These are phyloP conservation scores for Danielozyma ontarioensis DNA, from an alignment of 805 yeast species.

Conservation along the genomic window DNA sequence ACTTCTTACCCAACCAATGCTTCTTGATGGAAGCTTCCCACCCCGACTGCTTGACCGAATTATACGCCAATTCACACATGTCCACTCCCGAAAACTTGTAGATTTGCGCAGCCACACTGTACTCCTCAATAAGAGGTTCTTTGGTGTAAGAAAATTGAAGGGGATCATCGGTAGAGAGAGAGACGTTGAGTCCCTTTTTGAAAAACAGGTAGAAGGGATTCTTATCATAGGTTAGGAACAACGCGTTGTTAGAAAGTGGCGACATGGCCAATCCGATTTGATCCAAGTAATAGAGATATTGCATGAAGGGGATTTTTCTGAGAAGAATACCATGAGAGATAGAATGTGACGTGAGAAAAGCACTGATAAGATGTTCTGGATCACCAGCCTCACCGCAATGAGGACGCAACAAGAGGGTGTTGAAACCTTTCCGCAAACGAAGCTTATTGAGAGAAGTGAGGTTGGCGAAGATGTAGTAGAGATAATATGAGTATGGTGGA, in stretches of 20 bases:
- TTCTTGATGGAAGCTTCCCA: constrained; percentile 81
- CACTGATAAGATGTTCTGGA: constrained; percentile 90
- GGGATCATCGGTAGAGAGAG: constrained; percentile 96
- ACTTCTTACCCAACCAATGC: constrained; percentile 87
- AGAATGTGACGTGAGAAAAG: constrained; percentile 84
- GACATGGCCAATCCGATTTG: constrained; percentile 99
- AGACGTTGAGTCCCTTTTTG: constrained; percentile 89
- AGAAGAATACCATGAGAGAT: constrained; percentile 93
- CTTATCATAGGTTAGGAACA: constrained; percentile 92
- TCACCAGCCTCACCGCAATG: constrained; percentile 99
- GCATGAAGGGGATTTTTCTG: constrained; percentile 92
- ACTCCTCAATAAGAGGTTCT: constrained; percentile 96
- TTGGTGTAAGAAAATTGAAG: constrained; percentile 94
- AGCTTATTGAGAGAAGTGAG: constrained; percentile 81
- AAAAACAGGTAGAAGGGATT: constrained; percentile 91
- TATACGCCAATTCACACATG: constrained; percentile 93
- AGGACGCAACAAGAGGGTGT: constrained; percentile 92
- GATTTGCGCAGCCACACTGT: constrained; percentile 96
- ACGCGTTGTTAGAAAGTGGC: constrained; percentile 93
- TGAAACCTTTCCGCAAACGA: constrained; percentile 70
- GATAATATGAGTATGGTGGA: constrained; percentile 97
- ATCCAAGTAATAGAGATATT: constrained; percentile 86
- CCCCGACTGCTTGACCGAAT: constrained; percentile 91
- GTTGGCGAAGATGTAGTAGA: constrained; percentile 85
- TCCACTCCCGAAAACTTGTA: constrained; percentile 92